Conservation (phyloP, 169 alveolate species). For the Cystoisospora suis region DNA sequence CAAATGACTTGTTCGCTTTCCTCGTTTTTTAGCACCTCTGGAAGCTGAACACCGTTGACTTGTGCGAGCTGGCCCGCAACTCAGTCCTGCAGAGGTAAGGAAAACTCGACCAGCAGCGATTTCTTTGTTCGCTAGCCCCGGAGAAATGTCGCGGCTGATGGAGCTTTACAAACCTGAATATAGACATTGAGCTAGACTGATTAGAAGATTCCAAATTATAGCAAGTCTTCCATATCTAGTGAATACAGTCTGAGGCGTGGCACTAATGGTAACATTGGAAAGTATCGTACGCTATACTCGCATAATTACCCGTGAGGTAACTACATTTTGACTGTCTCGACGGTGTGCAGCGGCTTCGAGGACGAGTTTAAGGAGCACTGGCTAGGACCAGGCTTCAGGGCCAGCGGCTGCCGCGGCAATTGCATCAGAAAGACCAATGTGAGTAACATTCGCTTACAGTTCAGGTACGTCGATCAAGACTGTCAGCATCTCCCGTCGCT, state of each 20-base stretch:
- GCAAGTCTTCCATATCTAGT: neutral
- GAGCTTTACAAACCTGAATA: no score
- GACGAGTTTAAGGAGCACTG: slow-evolving; percentile 77
- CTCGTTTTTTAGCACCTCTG: slow-evolving; percentile 77
- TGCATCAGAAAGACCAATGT: slow-evolving; percentile 68
- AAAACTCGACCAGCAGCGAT: no score
- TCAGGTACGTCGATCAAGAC: slow-evolving; percentile 37
- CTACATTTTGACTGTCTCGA: no score
- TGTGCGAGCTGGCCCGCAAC: slow-evolving; percentile 91
- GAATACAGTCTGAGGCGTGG: neutral
- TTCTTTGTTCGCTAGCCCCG: no score
- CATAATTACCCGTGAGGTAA: no score
- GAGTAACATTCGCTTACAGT: slow-evolving; percentile 66
- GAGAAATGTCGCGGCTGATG: no score
- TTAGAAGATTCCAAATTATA: no score
- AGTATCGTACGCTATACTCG: no score
- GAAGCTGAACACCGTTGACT: slow-evolving; percentile 86
- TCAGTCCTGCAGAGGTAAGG: slow-evolving; percentile 85
- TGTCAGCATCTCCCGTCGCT: no score
- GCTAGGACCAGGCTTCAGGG: slow-evolving; percentile 69
- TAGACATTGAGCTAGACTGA: no score
- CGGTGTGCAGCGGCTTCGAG: slow-evolving; percentile 67
- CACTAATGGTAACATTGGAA: no score
- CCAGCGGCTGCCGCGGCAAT: slow-evolving; percentile 63
- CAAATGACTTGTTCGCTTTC: neutral